Conservation (phyloP, 176 grass and related monocot species). For the Chloris gayana region DNA sequence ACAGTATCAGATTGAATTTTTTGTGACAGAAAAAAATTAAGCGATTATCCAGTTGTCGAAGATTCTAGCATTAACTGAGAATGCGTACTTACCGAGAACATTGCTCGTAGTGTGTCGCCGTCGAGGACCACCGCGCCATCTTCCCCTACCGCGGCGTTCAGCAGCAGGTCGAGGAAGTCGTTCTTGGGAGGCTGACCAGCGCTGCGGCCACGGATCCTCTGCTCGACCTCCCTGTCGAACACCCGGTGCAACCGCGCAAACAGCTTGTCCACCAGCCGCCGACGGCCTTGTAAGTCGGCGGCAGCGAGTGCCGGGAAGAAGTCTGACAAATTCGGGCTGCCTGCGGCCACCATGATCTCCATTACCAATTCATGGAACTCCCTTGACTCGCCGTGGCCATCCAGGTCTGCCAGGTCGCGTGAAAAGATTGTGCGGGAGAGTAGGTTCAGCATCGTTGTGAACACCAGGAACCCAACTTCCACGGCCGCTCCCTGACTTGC, state of each 20-base stretch:
- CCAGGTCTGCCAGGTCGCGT: neutral
- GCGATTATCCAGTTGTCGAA: no score
- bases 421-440: neutral
- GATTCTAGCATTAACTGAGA: no score
- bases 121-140: constrained; percentile 11
- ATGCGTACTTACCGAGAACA: constrained; percentile 31
- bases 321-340: constrained; percentile 55
- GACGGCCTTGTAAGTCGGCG: constrained; percentile 52
- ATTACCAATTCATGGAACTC: constrained; percentile 37
- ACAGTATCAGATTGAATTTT: no score
- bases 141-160: constrained; percentile 20
- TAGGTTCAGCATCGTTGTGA: neutral
- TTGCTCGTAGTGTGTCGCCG: constrained; percentile 22
- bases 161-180: constrained; percentile 54
- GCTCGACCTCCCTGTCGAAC: constrained; percentile 54
- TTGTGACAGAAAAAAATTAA: no score
- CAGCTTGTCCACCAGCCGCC: neutral
- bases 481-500: no score
- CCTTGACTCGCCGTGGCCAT: neutral
- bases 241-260: constrained; percentile 24
- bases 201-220: neutral
- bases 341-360: constrained; percentile 33
- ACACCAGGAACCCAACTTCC: neutral
- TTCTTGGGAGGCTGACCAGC: constrained; percentile 8
- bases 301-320: constrained; percentile 56